Evolutionary conservation across 257 asterid species (phyloP).

Genomic region (Euphrasia confusa): DNA sequence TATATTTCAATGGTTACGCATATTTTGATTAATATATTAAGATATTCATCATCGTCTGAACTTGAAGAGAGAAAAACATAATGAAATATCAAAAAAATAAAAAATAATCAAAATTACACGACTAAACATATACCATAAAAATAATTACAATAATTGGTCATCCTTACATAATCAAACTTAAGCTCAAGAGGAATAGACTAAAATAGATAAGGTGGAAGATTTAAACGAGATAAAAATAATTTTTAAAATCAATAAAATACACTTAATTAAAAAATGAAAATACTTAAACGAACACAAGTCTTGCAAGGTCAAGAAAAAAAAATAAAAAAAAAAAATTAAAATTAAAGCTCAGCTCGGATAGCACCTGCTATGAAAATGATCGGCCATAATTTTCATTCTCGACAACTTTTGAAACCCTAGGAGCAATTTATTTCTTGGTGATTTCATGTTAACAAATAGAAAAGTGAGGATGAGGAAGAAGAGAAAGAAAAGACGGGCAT

Average conservation of each 20-base stretch:
- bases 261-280: not conserved
- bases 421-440: not conserved
- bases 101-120: too few species aligned
- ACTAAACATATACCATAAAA: too few species aligned
- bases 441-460: not conserved
- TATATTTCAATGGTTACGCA: too few species aligned
- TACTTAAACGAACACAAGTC: slow-evolving; percentile 15
- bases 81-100: too few species aligned
- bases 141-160: too few species aligned
- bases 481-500: slow-evolving; percentile 33
- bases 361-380: not conserved
- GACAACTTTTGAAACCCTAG: slow-evolving; percentile 8
- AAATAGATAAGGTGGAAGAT: slow-evolving; percentile 16
- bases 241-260: not conserved
- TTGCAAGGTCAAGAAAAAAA: slow-evolving; percentile 57
- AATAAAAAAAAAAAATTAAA: not conserved
- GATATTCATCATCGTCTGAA: too few species aligned
- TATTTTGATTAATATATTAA: too few species aligned
- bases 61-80: too few species aligned
- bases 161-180: not conserved
- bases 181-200: slow-evolving; percentile 48
- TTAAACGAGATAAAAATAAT: slow-evolving; percentile 21
- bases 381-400: not conserved
- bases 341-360: slow-evolving; percentile 39
- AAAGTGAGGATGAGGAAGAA: slow-evolving; percentile 14